Base-by-base conservation (phyloP, 1,139 yeast species). In the Geotrichum klebahnii region DNA sequence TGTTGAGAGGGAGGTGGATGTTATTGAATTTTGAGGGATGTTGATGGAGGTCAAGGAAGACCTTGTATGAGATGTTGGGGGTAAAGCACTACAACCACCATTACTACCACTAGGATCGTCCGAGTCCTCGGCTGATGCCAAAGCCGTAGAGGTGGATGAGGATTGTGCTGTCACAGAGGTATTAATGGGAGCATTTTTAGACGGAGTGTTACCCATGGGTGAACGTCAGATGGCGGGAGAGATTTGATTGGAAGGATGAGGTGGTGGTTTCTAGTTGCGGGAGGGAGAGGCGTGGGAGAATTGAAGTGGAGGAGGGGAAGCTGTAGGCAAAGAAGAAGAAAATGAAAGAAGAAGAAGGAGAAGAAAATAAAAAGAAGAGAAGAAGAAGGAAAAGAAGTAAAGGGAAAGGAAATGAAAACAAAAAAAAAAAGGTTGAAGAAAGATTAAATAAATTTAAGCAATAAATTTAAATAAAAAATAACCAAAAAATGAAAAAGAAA, bases 191-290 rank as follows among this genome's bases (percentile, higher is more conserved):
- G 57, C 66, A 62, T 62, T 58, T 59, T 60, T 61, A 36, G 66
- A 63, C 48, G 65, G 65, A 48, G 64, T 57, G 58, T 63, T 63
- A 49, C 67, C 67, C 67, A 63, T 63, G 58, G 61, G 53, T 37
- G 47, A 45, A 46, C 29, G 35, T 36, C 46, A 48, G 43, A 26
- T n/a, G 19, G 24, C 40, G 48, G 26, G 50, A 17, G 45, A 22
- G 42, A 10, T 5, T 23, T 24, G 29, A 10, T 5, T 3, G 41
- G 44, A 29, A 29, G 44, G 35, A 40, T 38, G 34, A 6, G 34
- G 6, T 28, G 44, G 20, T 5, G 32, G 24, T 26, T 39, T 33
- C 22, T 16, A 23, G 32, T 39, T n/a, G 35, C 9, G 31, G 31
- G 14, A 37, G 19, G 24, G 17, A 33, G 16, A 16, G 19, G 19